Evolutionary conservation across 139 green algal genomes (phyloP), one percentile per base, ranked within the genome.

Genomic region (Micractinium conductrix): DNA sequence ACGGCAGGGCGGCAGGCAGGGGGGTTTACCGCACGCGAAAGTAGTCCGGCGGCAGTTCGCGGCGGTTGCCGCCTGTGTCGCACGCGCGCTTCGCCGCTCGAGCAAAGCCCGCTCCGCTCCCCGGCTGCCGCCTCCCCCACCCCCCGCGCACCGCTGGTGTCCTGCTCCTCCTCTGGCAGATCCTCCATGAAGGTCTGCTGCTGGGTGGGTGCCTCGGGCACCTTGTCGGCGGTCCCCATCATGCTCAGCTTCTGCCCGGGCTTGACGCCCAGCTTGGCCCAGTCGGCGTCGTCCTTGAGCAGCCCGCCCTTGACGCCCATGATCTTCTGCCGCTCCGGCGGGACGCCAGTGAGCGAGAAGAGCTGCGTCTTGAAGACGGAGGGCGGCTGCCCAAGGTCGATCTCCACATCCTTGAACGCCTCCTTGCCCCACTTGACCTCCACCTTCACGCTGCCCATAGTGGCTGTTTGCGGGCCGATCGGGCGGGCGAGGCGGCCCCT

Each of bases 301-400:
- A 98, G 81, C 12, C 94, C 95, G 40, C 96, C 97, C 87, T 99
- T 99, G 45, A 99, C 65, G 45, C 84, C 93, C 91, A 99, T 96
- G 42, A 99, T 95, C 84, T 99, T 99, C 82, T 99, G 96, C 7
- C 96, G 88, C 37, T 99, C 97, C 2, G 94, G 92, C 10, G 96
- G 93, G 35, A 99, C 97, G 42, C 94, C 94, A 26, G 93, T 98
- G 22, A 99, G 90, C 17, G 93, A 93, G 84, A 97, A 99, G 26
- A 99, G 89, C 92, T 99, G 96, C n/a, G 87, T 91, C 88, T 99
- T 99, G 91, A 99, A 98, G 0, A 98, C 84, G 7, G 95, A 4
- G 0, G 95, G 93, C 14, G 95, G 86, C 84, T 97, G 86, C 3
- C 67, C 53, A 2, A 88, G 75, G 86, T 99, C 94, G 0, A 99